Conservation (phyloP, 768 basidiomycete species). For the Termitomyces sp. region DNA sequence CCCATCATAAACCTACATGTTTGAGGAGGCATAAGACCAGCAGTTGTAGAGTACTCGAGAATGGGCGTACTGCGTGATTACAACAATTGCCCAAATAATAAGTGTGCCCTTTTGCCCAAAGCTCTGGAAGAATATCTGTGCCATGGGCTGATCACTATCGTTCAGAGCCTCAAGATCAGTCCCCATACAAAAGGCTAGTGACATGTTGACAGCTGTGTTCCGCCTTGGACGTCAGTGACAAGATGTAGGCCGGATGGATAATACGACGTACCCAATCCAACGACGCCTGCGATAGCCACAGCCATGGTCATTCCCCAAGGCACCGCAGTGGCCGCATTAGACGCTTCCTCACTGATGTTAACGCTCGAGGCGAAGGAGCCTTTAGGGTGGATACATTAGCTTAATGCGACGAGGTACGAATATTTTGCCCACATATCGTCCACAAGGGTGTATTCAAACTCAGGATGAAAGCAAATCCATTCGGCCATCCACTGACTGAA, state of each 20-base stretch:
- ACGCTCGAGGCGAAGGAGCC: constrained; percentile 51
- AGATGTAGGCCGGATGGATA: neutral
- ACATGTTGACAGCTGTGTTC: constrained; percentile 52
- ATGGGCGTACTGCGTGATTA: constrained; percentile 35
- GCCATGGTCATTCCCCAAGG: constrained; percentile 68
- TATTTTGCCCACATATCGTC: constrained; percentile 40
- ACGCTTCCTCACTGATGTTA: constrained; percentile 71
- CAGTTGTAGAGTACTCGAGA: neutral
- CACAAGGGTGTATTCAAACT: constrained; percentile 44
- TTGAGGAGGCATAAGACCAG: neutral
- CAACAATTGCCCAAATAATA: constrained; percentile 38
- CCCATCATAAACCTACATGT: constrained; percentile 52
- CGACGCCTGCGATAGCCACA: constrained; percentile 53
- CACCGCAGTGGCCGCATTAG: constrained; percentile 66
- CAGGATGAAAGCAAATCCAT: constrained; percentile 57
- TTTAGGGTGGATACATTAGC: neutral
- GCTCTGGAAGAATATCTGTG: constrained; percentile 53
- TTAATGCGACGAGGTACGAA: neutral
- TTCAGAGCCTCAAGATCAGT: constrained; percentile 42
- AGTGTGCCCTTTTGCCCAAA: constrained; percentile 39
- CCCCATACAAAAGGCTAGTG: constrained; percentile 66
- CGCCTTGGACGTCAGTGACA: neutral
- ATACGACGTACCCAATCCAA: constrained; percentile 55
- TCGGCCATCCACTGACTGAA: constrained; percentile 55
- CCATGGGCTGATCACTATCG: constrained; percentile 57